These are phyloP conservation scores for Heritiera littoralis DNA, from an alignment of 345 rosid genomes.

Conservation along the genomic window DNA sequence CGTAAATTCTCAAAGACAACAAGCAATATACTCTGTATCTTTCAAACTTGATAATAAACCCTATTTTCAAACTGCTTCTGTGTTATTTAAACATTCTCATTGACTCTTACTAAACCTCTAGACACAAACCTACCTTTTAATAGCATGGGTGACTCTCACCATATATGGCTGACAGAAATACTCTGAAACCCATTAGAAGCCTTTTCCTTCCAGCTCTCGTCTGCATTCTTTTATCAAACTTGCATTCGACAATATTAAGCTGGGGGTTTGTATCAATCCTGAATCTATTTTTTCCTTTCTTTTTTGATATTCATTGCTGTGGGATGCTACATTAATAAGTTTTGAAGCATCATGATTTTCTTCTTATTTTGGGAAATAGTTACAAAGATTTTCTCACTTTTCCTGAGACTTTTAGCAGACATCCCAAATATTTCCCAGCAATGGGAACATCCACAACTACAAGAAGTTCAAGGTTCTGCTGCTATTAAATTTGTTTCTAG, in stretches of 20 bases:
- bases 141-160: not conserved
- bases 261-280: not conserved
- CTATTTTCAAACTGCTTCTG: not conserved
- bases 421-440: not conserved
- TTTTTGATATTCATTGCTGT: not conserved
- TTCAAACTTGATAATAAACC: not conserved
- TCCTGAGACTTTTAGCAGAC: not conserved
- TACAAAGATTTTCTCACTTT: not conserved
- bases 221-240: not conserved
- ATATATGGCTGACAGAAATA: not conserved
- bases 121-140: not conserved
- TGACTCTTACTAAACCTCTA: not conserved
- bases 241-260: slow-evolving; percentile 4
- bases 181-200: not conserved
- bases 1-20: not conserved
- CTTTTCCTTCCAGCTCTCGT: not conserved
- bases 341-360: not conserved
- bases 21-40: not conserved
- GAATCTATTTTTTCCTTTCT: not conserved
- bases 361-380: not conserved
- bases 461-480: not conserved
- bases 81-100: slow-evolving; percentile 1
- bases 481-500: not conserved
- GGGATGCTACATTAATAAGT: not conserved
- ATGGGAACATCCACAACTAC: not conserved